Evolutionary conservation across 2,329 filamentous ascomycete species (phyloP), one percentile per base, ranked within the genome.

Genomic region (Colletotrichum orchidophilum): DNA sequence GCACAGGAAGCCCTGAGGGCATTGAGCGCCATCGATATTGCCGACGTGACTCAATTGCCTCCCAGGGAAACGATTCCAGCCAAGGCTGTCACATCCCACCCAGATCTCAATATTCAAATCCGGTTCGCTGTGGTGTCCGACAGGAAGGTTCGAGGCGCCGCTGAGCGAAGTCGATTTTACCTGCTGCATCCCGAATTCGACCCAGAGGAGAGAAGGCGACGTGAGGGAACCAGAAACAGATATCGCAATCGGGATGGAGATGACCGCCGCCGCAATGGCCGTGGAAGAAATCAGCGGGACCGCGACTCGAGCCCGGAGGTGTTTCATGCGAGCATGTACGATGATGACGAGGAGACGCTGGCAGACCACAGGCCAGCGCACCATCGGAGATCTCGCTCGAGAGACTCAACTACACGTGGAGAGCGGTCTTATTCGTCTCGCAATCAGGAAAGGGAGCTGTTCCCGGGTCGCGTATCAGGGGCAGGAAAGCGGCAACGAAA

Each of bases 141-240:
- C 82, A 92, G 87, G 78, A 99, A 99, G 82, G 88, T 91, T 76
- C 88, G 86, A 53, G 92, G 94, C 50, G 96, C 96, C 1, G 90
- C 94, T 12, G 88, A 92, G 61, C 88, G 93, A 72, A 98, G 96
- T 81, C 89, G 94, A 13, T 98, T 97, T 83, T 99, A 99, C 79
- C 90, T 98, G 42, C 88, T 96, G 77, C 94, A 98, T 76, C 96
- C 96, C 1, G 94, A 97, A 76, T 91, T 95, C 78, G 95, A 97
- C 77, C 94, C 93, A 2, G 91, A 92, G 75, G 94, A 94, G 82
- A 88, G 90, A 63, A 85, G 91, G 73, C 87, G 91, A 70, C 86
- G 85, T 70, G 85, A 88, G 61, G 86, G 88, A 50, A 80, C 84
- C 68, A 87, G 86, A 75, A 91, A 90, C 68, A 87, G 86, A 77